Conservation (phyloP, 2,329 filamentous ascomycete genomes). For the Chaetomiaceae sp. region DNA sequence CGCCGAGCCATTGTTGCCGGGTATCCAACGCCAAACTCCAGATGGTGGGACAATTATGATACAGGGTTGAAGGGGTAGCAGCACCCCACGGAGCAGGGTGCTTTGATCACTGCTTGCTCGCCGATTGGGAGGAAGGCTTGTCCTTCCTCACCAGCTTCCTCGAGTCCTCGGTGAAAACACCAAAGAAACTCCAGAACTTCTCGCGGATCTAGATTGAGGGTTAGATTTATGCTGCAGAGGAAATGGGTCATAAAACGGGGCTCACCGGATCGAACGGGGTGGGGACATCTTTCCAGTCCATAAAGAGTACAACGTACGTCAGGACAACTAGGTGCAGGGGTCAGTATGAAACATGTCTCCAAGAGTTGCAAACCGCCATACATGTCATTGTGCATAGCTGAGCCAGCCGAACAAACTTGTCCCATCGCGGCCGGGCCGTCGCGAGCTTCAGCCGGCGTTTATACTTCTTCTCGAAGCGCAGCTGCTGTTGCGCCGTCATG, state of each 20-base stretch:
- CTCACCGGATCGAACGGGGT: slow-evolving; percentile 51
- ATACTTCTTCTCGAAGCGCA: slow-evolving; percentile 74
- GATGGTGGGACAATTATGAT: slow-evolving; percentile 20
- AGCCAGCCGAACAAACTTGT: slow-evolving; percentile 59
- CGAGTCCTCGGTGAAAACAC: slow-evolving; percentile 25
- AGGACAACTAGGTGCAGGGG: slow-evolving; percentile 41
- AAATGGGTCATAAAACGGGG: not conserved
- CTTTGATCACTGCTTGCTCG: not conserved
- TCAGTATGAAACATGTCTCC: not conserved
- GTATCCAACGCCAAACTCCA: slow-evolving; percentile 34
- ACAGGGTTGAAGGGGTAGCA: slow-evolving; percentile 10
- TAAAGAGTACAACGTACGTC: slow-evolving; percentile 56
- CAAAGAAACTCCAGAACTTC: slow-evolving; percentile 37
- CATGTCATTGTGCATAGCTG: slow-evolving; percentile 58
- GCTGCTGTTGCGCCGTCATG: slow-evolving; percentile 67
- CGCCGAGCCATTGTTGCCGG: slow-evolving; percentile 18
- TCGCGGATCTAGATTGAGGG: slow-evolving; percentile 34
- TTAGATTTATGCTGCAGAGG: slow-evolving; percentile 1
- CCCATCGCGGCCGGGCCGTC: slow-evolving; percentile 61
- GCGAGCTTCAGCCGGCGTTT: slow-evolving; percentile 60
- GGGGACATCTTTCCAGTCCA: slow-evolving; percentile 50
- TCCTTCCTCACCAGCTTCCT: slow-evolving; percentile 25
- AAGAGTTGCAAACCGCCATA: slow-evolving; percentile 34
- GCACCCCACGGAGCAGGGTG: not conserved
- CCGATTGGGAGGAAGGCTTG: slow-evolving; percentile 16